phyloP scores from a whole-genome alignment of 495 filamentous ascomycete genomes.

The Podospora australis region DNA sequence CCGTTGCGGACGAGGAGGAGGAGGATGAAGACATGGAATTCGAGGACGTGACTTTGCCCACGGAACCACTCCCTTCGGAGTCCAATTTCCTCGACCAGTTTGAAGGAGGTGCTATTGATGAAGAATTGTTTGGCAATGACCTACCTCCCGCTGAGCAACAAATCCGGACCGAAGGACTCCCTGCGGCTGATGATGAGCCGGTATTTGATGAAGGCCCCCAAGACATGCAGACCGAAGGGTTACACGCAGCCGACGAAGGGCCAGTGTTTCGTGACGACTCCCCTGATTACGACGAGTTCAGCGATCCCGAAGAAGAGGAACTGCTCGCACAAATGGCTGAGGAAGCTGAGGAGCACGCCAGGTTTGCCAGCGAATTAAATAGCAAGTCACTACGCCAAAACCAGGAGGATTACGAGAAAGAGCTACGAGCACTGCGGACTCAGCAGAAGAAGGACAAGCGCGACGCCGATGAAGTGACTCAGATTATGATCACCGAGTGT shows the following conservation, averaged over 20 bases:
- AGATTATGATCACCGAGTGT: slow-evolving; percentile 90
- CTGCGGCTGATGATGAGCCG: background rate
- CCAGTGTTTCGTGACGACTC: slow-evolving; percentile 21
- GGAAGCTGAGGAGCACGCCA: slow-evolving; percentile 86
- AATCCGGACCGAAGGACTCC: background rate
- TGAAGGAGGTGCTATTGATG: slow-evolving; percentile 23
- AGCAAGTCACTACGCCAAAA: slow-evolving; percentile 56
- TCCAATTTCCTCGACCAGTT: background rate
- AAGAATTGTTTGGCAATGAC: slow-evolving; percentile 13
- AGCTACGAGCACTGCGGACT: slow-evolving; percentile 76
- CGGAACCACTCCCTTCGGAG: background rate
- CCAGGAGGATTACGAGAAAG: slow-evolving; percentile 72
- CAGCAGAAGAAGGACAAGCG: slow-evolving; percentile 94
- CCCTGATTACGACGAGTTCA: slow-evolving; percentile 49
- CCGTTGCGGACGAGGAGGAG: slow-evolving; percentile 14
- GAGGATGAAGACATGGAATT: slow-evolving; percentile 29
- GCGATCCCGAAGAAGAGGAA: slow-evolving; percentile 88
- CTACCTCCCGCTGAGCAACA: slow-evolving; percentile 1
- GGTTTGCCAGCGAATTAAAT: slow-evolving; percentile 83
- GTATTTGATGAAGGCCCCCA: slow-evolving; percentile 9
- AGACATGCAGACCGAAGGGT: background rate
- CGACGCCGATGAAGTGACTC: slow-evolving; percentile 92
- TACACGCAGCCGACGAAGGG: background rate
- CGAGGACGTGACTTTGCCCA: slow-evolving; percentile 31
- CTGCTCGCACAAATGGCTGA: slow-evolving; percentile 75